phyloP scores from a whole-genome alignment of 2,329 filamentous ascomycete genomes.

The Onygenales sp. region DNA sequence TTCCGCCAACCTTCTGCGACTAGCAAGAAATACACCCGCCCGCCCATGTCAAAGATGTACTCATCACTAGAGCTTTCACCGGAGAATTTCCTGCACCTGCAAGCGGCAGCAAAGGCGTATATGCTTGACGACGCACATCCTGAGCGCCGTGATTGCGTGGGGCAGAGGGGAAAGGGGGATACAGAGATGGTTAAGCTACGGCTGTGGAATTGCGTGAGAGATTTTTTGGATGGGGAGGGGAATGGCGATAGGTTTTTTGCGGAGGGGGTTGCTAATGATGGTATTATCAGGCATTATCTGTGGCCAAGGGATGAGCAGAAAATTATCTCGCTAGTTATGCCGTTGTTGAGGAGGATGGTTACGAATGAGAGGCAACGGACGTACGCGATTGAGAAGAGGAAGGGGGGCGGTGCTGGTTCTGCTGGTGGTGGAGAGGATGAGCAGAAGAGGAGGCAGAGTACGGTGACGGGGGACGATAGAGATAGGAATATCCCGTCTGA shows the following conservation, averaged over 20 bases:
- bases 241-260: slow-evolving; percentile 45
- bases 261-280: slow-evolving; percentile 34
- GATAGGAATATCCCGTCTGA: slow-evolving; percentile 9
- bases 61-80: slow-evolving; percentile 46
- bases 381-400: slow-evolving; percentile 48
- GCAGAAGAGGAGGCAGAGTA: slow-evolving; percentile 19
- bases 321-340: slow-evolving; percentile 49
- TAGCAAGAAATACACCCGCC: slow-evolving; percentile 48
- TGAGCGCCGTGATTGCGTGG: slow-evolving; percentile 48
- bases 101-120: slow-evolving; percentile 46
- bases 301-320: slow-evolving; percentile 48
- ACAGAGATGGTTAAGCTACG: slow-evolving; percentile 48
- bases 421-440: slow-evolving; percentile 20
- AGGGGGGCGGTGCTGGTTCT: slow-evolving; percentile 26
- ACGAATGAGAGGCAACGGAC: slow-evolving; percentile 50
- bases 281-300: slow-evolving; percentile 30
- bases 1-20: slow-evolving; percentile 40
- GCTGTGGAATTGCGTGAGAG: slow-evolving; percentile 46
- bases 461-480: too few species aligned
- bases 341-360: slow-evolving; percentile 48
- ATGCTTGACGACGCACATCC: slow-evolving; percentile 48
- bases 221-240: slow-evolving; percentile 43
- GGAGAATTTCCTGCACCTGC: slow-evolving; percentile 47
- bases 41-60: slow-evolving; percentile 50
- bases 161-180: slow-evolving; percentile 45